Base-by-base conservation (phyloP, 176 grass and related monocot genomes). In the Oryza longistaminata region DNA sequence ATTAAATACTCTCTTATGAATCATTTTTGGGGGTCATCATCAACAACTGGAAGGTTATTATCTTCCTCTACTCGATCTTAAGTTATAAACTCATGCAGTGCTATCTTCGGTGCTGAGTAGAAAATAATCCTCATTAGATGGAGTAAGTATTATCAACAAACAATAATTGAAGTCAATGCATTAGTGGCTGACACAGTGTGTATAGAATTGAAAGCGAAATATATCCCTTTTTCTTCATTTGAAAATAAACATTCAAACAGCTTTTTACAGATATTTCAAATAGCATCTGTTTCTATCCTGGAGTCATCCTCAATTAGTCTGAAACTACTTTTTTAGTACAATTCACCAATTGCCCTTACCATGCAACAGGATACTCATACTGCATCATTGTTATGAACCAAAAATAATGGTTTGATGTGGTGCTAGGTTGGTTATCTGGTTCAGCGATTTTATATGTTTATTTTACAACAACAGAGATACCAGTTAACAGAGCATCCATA, bases 181-280 rank as follows among this genome's bases (percentile, higher is more conserved):
- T 27, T 43, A 40, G 29, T 55, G 29, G 34, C 14, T 73, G 17
- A 66, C 45, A 16, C 24, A 15, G n/a, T 24, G 5, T 78, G 13
- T 67, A 42, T 15, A 12, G 22, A 75, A 68, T 16, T 15, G 46
- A n/a, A 52, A 74, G 33, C 6, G n/a, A 74, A 49, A 29, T 35
- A 67, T 39, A 42, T 2, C 3, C 14, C 50, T 66, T 50, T 85
- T 85, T 70, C 66, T 62, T 29, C 24, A 75, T 31, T 84, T 46
- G 22, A 70, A 64, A 79, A 49, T 88, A 93, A 75, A 88, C 67
- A 68, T 91, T 78, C 21, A 39, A 15, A 14, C 64, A 40, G 22
- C 15, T 24, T 82, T 33, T 33, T 70, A 61, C 2, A 4, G 31
- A 77, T 33, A 70, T 31, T 15, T 85, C 64, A 45, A 22, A 73